Evolutionary conservation across 495 filamentous ascomycete genomes (phyloP).

Genomic region (Penicillium fimorum): DNA sequence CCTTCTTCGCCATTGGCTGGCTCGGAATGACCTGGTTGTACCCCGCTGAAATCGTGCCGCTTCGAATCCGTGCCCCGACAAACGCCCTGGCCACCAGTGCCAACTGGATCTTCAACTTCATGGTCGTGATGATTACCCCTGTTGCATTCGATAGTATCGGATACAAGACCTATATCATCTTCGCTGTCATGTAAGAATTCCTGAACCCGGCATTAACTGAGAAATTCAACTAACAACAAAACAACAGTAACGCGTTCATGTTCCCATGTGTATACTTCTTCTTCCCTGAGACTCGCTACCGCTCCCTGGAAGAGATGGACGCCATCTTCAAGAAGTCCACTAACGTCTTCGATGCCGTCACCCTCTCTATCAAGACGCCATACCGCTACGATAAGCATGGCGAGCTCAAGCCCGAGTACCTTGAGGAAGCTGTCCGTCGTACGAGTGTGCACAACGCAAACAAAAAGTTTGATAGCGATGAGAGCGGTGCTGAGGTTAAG

Average conservation of each 20-base stretch:
- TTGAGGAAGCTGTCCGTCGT: slow-evolving; percentile 24
- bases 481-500: slow-evolving; percentile 33
- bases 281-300: slow-evolving; percentile 69
- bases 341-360: slow-evolving; percentile 55
- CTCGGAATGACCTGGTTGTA: slow-evolving; percentile 71
- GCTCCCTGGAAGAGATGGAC: slow-evolving; percentile 73
- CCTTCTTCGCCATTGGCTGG: slow-evolving; percentile 71
- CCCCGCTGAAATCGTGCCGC: slow-evolving; percentile 59
- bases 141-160: slow-evolving; percentile 59
- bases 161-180: slow-evolving; percentile 70
- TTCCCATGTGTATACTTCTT: slow-evolving; percentile 55
- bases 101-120: slow-evolving; percentile 61
- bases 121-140: slow-evolving; percentile 61
- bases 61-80: slow-evolving; percentile 27
- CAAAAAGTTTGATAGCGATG: slow-evolving; percentile 34
- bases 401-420: slow-evolving; percentile 44
- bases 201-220: background rate
- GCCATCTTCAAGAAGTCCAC: slow-evolving; percentile 64
- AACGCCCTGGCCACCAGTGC: slow-evolving; percentile 25
- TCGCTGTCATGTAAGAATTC: slow-evolving; percentile 37
- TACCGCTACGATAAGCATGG: slow-evolving; percentile 68
- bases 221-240: background rate
- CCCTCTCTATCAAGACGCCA: slow-evolving; percentile 57
- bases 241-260: slow-evolving; percentile 22
- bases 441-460: slow-evolving; percentile 17